These are phyloP conservation scores for Malassezia yamatoensis DNA, from an alignment of 1,284 basidiomycete genomes.

Conservation along the genomic window DNA sequence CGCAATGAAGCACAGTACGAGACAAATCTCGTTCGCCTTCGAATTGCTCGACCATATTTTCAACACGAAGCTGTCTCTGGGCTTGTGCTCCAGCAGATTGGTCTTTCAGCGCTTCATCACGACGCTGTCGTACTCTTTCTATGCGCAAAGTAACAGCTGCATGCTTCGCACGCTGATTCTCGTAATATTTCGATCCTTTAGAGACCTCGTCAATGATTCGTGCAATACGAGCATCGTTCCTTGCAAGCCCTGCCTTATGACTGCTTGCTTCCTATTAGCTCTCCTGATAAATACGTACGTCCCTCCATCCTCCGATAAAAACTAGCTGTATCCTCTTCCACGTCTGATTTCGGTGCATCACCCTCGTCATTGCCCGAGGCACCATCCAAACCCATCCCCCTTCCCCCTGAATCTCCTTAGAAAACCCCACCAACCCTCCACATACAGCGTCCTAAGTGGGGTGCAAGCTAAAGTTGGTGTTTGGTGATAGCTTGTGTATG, in stretches of 20 bases:
- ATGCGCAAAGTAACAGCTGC: slow-evolving; percentile 67
- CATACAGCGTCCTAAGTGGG: background rate
- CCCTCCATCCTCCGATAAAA: slow-evolving; percentile 34
- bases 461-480: too few species aligned
- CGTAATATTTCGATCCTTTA: slow-evolving; percentile 43
- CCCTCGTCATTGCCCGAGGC: too few species aligned
- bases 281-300: slow-evolving; percentile 14
- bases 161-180: slow-evolving; percentile 75
- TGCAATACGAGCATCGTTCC: slow-evolving; percentile 29
- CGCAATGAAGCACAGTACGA: slow-evolving; percentile 74
- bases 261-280: slow-evolving; percentile 21
- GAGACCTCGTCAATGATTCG: slow-evolving; percentile 37
- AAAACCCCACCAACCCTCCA: background rate
- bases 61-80: slow-evolving; percentile 24
- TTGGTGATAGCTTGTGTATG: background rate
- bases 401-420: too few species aligned
- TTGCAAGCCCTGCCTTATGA: slow-evolving; percentile 40
- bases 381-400: too few species aligned
- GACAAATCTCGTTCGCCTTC: slow-evolving; percentile 68
- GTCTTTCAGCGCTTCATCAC: slow-evolving; percentile 26
- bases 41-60: slow-evolving; percentile 56
- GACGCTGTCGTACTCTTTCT: slow-evolving; percentile 43
- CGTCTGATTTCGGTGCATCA: background rate
- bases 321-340: slow-evolving; percentile 6
- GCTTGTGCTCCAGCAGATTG: slow-evolving; percentile 19